A percentile compares a stretch with the other conserved stretches of the same genome.
Evolutionary conservation across 2,329 filamentous ascomycete species (phyloP).

Genomic region (Aspergillus viridinutans): DNA sequence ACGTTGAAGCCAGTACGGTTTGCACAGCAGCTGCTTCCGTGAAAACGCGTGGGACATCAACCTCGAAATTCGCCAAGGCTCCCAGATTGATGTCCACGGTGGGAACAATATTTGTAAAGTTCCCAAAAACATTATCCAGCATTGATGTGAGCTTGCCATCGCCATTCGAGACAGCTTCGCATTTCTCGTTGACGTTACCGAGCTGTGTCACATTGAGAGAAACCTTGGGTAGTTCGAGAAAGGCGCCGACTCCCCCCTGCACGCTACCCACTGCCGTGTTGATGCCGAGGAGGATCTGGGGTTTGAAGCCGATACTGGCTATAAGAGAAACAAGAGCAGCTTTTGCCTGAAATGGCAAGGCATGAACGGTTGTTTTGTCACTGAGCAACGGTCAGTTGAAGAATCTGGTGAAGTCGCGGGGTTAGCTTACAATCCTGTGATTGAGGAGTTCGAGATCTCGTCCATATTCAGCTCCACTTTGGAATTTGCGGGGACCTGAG

Average conservation of each 20-base stretch:
- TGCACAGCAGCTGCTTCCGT: background rate
- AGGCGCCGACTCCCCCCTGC: conserved; percentile 19
- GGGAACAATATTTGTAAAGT: conserved; percentile 16
- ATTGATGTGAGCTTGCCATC: background rate
- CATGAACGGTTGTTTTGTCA: conserved; percentile 12
- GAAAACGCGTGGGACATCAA: conserved; percentile 5
- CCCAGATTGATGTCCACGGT: conserved; percentile 16
- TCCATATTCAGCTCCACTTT: conserved; percentile 12
- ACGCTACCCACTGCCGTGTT: conserved; percentile 4
- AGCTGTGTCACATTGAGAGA: conserved; percentile 16
- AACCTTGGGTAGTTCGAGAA: conserved; percentile 18
- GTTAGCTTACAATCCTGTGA: conserved; percentile 33
- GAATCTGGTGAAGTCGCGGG: background rate
- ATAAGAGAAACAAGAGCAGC: conserved; percentile 5
- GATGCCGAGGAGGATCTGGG: conserved; percentile 18
- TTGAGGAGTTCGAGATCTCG: conserved; percentile 12
- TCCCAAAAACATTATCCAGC: conserved; percentile 7
- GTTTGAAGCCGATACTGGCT: conserved; percentile 12
- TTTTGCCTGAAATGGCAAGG: conserved; percentile 15
- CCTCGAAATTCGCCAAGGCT: conserved; percentile 12
- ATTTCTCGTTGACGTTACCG: conserved; percentile 15
- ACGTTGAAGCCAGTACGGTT: conserved; percentile 7
- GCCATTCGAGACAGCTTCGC: conserved; percentile 8
- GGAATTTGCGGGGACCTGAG: conserved; percentile 15
- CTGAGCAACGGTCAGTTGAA: conserved; percentile 3